These are phyloP conservation scores for Protea cynaroides DNA, from an alignment of 164 flowering plant species.

Conservation along the genomic window DNA sequence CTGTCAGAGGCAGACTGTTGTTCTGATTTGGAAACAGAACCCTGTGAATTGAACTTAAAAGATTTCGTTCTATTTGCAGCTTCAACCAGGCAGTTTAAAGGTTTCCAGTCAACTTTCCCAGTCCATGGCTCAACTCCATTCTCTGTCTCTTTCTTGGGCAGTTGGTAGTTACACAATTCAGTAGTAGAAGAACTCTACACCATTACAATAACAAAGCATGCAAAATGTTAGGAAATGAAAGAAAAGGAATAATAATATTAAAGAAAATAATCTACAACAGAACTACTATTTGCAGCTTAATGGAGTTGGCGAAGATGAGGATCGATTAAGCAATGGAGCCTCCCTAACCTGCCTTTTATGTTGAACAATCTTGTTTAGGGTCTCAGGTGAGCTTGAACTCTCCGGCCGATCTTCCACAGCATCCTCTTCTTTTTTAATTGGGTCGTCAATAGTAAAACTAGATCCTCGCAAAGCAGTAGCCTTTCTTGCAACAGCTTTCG, in stretches of 20 bases:
- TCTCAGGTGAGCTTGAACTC: slow-evolving; percentile 67
- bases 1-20: slow-evolving; percentile 20
- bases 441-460: slow-evolving; percentile 39
- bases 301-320: neutral
- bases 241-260: neutral
- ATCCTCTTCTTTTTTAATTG: slow-evolving; percentile 49
- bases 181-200: slow-evolving; percentile 47
- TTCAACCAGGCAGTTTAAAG: slow-evolving; percentile 83
- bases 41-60: slow-evolving; percentile 44
- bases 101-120: slow-evolving; percentile 83
- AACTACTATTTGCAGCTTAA: neutral
- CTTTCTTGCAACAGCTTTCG: slow-evolving; percentile 59
- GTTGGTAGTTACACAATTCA: slow-evolving; percentile 39
- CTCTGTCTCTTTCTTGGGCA: slow-evolving; percentile 32
- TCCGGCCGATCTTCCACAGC: slow-evolving; percentile 36
- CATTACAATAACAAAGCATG: slow-evolving; percentile 6
- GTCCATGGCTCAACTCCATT: slow-evolving; percentile 35
- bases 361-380: slow-evolving; percentile 34
- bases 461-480: slow-evolving; percentile 47
- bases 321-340: neutral
- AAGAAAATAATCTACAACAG: neutral
- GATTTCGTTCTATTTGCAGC: slow-evolving; percentile 84
- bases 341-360: slow-evolving; percentile 55
- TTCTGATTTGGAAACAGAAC: slow-evolving; percentile 36
- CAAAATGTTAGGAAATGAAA: neutral